Evolutionary conservation across 2,329 filamentous ascomycete species (phyloP).

Genomic region (Xylaria arbuscula): DNA sequence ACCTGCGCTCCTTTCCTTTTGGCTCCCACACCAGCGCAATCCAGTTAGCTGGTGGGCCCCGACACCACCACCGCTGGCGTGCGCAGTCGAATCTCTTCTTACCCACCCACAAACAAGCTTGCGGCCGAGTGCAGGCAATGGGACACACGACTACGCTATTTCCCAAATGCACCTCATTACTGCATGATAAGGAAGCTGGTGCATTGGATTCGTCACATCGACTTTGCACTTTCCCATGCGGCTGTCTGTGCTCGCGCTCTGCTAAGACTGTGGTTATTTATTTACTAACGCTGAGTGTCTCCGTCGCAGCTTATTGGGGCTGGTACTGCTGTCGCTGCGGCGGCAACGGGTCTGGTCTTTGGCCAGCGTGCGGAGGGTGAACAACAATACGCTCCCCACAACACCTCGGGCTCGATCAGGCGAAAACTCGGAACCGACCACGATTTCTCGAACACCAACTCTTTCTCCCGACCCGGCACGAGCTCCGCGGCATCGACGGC

Average conservation of each 20-base stretch:
- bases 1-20: conserved; percentile 19
- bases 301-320: conserved; percentile 66
- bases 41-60: conserved; percentile 34
- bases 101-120: conserved; percentile 21
- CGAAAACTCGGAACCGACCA: conserved; percentile 51
- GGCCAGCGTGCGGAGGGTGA: conserved; percentile 62
- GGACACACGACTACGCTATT: conserved; percentile 24
- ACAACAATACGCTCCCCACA: conserved; percentile 46
- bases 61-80: conserved; percentile 20
- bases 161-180: conserved; percentile 10
- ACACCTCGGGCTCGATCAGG: conserved; percentile 49
- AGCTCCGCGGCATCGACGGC: conserved; percentile 52
- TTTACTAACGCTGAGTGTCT: conserved; percentile 42
- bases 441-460: conserved; percentile 48
- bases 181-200: background rate
- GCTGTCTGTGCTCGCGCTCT: conserved; percentile 20
- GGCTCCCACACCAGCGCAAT: conserved; percentile 29
- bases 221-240: background rate
- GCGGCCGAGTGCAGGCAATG: conserved; percentile 19
- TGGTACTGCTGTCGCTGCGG: conserved; percentile 70
- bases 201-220: background rate
- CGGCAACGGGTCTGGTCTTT: conserved; percentile 68
- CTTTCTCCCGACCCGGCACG: conserved; percentile 56
- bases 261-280: conserved; percentile 10
- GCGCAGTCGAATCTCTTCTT: conserved; percentile 21